Evolutionary conservation across 208 protist species (phyloP), one percentile per base, ranked within the genome.

Genomic region (Crithidia brevicula): DNA sequence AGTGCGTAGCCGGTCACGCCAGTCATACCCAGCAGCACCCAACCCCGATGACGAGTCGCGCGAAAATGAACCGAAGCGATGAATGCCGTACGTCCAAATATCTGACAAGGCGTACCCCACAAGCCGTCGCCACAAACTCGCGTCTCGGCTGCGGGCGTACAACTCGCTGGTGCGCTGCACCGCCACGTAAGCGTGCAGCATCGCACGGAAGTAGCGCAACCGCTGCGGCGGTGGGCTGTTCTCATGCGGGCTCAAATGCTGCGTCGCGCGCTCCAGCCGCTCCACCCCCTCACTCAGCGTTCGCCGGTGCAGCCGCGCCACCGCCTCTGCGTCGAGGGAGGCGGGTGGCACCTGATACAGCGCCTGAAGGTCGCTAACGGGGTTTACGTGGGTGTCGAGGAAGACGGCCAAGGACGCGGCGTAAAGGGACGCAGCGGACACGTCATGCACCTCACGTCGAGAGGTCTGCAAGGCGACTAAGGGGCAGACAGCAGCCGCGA

Each of bases 71-170:
- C 43, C 52, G 40, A 74, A 74, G 33, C 85, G 62, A 4, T 75
- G 40, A 16, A 91, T 15, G 28, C 80, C 88, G 65, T 91, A 91
- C n/a, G 15, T 45, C 72, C 60, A 79, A 42, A 64, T 74, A 64
- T 92, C 89, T 5, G 42, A 58, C 18, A 89, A 23, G 4, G 89
- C 80, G 53, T 89, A 83, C n/a, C 49, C 8, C 9, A 92, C 42
- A 36, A 67, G 66, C 31, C 82, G 83, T 16, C 82, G 68, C 74
- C 77, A 69, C 2, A 25, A 47, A 60, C 82, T 94, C 18, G 27
- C 50, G 31, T 89, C 74, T 22, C 85, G 85, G 68, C 83, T 89
- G 36, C 86, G 83, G 20, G 83, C 89, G 66, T 91, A 94, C 27
- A 91, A 60, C 36, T 52, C 71, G 28, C 68, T 71, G 67, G 63